Conservation (phyloP, 2,329 filamentous ascomycete genomes). For the Penicillium polonicum region DNA sequence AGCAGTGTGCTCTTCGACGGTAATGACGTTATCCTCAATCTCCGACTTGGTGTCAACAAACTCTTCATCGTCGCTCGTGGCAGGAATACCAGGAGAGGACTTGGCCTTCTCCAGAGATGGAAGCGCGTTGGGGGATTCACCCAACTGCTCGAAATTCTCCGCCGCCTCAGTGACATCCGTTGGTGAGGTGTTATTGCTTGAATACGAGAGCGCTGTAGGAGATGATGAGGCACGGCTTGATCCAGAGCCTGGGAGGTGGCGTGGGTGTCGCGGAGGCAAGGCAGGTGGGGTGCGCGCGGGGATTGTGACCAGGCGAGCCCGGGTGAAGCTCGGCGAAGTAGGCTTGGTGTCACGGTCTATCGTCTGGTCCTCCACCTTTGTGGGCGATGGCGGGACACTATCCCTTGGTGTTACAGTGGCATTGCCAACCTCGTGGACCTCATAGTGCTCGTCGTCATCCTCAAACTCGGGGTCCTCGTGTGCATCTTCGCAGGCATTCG, state of each 20-base stretch:
- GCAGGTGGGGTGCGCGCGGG: conserved; percentile 69
- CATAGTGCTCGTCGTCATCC: conserved; percentile 32
- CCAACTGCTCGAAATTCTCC: conserved; percentile 21
- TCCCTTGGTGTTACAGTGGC: conserved; percentile 51
- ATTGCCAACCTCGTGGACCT: conserved; percentile 51
- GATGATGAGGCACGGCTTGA: conserved; percentile 27
- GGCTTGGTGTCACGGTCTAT: conserved; percentile 59
- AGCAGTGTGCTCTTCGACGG: not conserved
- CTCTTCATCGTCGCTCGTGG: conserved; percentile 30
- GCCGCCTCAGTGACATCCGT: conserved; percentile 17
- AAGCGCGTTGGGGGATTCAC: conserved; percentile 11
- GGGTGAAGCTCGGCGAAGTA: conserved; percentile 66
- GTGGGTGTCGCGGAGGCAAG: conserved; percentile 72
- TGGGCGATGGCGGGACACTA: conserved; percentile 37
- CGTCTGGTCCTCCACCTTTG: conserved; percentile 43
- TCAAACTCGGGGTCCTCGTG: conserved; percentile 12
- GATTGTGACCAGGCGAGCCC: conserved; percentile 80
- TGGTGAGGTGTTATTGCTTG: conserved; percentile 26
- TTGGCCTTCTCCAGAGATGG: conserved; percentile 17
- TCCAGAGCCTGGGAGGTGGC: conserved; percentile 28
- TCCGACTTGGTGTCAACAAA: conserved; percentile 27
- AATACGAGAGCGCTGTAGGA: conserved; percentile 25
- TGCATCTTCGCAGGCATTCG: conserved; percentile 13
- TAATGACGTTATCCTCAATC: conserved; percentile 6
- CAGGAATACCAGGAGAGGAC: conserved; percentile 15